Conservation (phyloP, 805 yeast genomes). For the Candida tammaniensis region DNA sequence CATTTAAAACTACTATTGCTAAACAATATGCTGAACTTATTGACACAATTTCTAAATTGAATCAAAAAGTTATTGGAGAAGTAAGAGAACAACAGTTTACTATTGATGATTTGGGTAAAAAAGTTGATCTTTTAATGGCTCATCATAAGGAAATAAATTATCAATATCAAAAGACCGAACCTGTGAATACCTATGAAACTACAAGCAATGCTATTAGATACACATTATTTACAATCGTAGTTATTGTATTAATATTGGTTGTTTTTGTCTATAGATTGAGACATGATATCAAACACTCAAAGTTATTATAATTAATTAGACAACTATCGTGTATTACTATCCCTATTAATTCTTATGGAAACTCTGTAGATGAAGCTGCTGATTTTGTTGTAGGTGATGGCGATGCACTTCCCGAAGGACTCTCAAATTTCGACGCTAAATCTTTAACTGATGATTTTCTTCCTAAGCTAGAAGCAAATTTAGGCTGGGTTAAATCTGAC, state of each 20-base stretch:
- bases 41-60: slow-evolving; percentile 26
- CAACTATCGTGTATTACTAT: not conserved
- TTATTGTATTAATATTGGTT: slow-evolving; percentile 39
- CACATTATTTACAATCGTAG: slow-evolving; percentile 40
- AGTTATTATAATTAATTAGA: slow-evolving; percentile 38
- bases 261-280: slow-evolving; percentile 52
- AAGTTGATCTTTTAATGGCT: slow-evolving; percentile 40
- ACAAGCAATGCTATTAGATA: slow-evolving; percentile 27
- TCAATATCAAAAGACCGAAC: slow-evolving; percentile 21
- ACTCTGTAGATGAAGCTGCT: slow-evolving; percentile 15
- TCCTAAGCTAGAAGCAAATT: slow-evolving; percentile 23
- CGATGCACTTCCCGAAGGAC: slow-evolving; percentile 9
- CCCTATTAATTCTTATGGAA: too few species aligned
- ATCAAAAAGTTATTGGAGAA: slow-evolving; percentile 39
- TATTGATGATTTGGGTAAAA: slow-evolving; percentile 30
- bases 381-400: slow-evolving; percentile 15
- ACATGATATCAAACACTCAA: slow-evolving; percentile 61
- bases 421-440: slow-evolving; percentile 26
- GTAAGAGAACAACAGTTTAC: slow-evolving; percentile 39
- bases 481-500: slow-evolving; percentile 26
- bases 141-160: slow-evolving; percentile 36
- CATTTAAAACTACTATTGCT: slow-evolving; percentile 25
- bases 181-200: slow-evolving; percentile 5
- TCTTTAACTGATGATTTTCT: slow-evolving; percentile 34
- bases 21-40: slow-evolving; percentile 33